Evolutionary conservation across 2,329 filamentous ascomycete species (phyloP), one percentile per base, ranked within the genome.

Genomic region (Cordyceps javanica): DNA sequence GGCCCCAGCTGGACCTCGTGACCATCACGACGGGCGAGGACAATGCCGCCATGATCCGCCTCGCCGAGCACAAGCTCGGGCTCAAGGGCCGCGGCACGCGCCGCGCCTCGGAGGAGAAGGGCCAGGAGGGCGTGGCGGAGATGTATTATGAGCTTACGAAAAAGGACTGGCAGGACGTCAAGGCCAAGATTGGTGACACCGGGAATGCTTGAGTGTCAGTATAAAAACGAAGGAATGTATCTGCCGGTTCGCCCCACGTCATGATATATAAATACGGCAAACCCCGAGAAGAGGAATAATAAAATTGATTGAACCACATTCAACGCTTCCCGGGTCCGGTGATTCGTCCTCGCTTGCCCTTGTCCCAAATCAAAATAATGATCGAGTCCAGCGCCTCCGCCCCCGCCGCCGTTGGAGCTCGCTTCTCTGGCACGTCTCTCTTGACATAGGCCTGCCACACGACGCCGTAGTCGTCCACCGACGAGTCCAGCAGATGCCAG

Each of bases 391-490:
- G 62, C 30, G 68, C 64, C 6, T 67, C 64, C 6, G 60, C 66
- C 42, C 66, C 66, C 32, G 13, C 54, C 2, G 3, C 25, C 13
- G 13, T 11, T 9, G 26, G 7, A 8, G 14, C 36, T 7, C 36
- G 11, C 21, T 23, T 39, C 5, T 39, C 25, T 5, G 55, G 60
- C 46, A 9, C 61, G 55, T 64, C 65, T 36, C 57, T 67, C 54
- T 74, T 76, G 19, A 77, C 64, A 44, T 79, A 80, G 0, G 74
- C 75, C 67, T 79, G 77, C 75, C 75, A 75, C 2, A 79, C 72
- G 42, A 70, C 68, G 9, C 75, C 74, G 19, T 69, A 62, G 2
- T 67, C 61, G 3, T 67, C 68, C 1, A 67, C 61, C 4, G 65
- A 66, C 11, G 74, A 69, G 61, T 79, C 75, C 42, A 77, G 57